phyloP scores from a whole-genome alignment of 108 stramenopile species.

The Cyclotella sp. region DNA sequence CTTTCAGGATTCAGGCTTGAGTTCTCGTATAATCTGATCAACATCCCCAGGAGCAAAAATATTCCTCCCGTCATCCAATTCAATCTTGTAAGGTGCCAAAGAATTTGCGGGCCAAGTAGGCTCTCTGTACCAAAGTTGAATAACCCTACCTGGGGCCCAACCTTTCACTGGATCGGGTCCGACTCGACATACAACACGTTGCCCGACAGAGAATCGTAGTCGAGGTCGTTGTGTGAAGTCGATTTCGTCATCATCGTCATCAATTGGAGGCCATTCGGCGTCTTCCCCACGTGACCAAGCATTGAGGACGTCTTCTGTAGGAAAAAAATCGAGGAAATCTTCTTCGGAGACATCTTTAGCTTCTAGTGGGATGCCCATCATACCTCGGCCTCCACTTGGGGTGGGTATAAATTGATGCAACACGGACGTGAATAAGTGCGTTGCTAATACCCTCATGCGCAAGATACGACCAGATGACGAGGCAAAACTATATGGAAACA shows the following conservation, averaged over 20 bases:
- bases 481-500: neutral
- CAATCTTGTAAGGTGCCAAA: constrained; percentile 93
- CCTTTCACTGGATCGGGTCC: constrained; percentile 85
- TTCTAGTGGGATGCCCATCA: constrained; percentile 80
- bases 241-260: constrained; percentile 46
- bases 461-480: neutral
- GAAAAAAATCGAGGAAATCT: constrained; percentile 64
- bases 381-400: constrained; percentile 74
- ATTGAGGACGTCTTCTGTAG: constrained; percentile 66
- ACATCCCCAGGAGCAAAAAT: constrained; percentile 93
- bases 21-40: constrained; percentile 72
- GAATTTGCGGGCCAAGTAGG: constrained; percentile 81
- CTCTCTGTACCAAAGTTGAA: constrained; percentile 88
- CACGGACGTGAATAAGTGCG: neutral
- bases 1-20: constrained; percentile 4
- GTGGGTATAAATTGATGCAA: neutral
- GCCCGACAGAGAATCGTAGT: constrained; percentile 82
- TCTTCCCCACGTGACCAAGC: constrained; percentile 82
- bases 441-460: neutral
- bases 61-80: constrained; percentile 86
- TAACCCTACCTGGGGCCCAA: constrained; percentile 84
- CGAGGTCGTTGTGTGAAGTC: constrained; percentile 56
- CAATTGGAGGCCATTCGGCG: constrained; percentile 84
- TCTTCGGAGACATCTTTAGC: constrained; percentile 79
- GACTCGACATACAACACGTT: constrained; percentile 83